These are phyloP conservation scores for Williopsis jadinii DNA, from an alignment of 1,139 yeast genomes.

Conservation along the genomic window DNA sequence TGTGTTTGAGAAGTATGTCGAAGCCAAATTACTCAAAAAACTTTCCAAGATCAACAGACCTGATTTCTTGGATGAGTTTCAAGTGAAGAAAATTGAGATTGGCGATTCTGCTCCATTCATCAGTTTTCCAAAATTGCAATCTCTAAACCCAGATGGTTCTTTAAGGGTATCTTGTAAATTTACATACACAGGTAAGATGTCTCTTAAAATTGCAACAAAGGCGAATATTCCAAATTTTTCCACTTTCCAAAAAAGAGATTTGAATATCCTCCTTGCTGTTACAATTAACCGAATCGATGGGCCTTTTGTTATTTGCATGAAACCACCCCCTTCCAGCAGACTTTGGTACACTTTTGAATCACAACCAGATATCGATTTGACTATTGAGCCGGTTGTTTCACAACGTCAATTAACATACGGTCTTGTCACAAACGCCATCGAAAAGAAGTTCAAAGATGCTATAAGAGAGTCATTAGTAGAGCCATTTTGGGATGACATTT, in stretches of 20 bases:
- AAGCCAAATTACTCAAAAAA: constrained; percentile 58
- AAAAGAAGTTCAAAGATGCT: constrained; percentile 71
- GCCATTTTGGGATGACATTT: constrained; percentile 86
- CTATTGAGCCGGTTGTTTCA: constrained; percentile 83
- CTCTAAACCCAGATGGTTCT: constrained; percentile 76
- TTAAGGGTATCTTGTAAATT: constrained; percentile 56
- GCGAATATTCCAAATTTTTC: constrained; percentile 42
- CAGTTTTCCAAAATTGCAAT: constrained; percentile 63
- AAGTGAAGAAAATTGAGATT: constrained; percentile 62
- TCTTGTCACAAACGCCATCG: constrained; percentile 73
- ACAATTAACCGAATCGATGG: constrained; percentile 68
- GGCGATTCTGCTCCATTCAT: constrained; percentile 80
- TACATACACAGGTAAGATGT: constrained; percentile 64
- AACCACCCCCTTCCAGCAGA: constrained; percentile 87
- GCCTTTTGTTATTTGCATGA: constrained; percentile 57
- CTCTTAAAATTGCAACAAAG: constrained; percentile 74
- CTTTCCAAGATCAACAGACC: constrained; percentile 77
- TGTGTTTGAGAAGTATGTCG: constrained; percentile 49
- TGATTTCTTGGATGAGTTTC: constrained; percentile 78
- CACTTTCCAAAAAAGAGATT: constrained; percentile 59
- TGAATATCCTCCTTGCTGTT: constrained; percentile 68
- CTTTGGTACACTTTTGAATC: constrained; percentile 84
- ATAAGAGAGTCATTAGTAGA: constrained; percentile 71
- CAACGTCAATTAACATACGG: constrained; percentile 73
- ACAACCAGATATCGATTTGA: constrained; percentile 69